Percentiles rank a stretch among this genome's conserved stretches.
Conservation (phyloP, 768 basidiomycete genomes). For the Leccinum arenicola region DNA sequence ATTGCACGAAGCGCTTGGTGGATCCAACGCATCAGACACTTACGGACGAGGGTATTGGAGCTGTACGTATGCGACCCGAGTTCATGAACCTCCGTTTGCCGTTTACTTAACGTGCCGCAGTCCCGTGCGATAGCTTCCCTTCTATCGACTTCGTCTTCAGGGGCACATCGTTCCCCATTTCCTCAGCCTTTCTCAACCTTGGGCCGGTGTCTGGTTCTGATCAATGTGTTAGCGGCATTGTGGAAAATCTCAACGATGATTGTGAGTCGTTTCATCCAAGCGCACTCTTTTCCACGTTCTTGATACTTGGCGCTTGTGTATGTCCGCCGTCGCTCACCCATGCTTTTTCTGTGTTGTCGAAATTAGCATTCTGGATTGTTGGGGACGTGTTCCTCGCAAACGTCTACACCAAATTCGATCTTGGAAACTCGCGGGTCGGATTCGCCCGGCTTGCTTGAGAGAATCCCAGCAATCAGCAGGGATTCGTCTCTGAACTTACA, state of each 20-base stretch:
- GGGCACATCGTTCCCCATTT: background rate
- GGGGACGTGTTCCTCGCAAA: background rate
- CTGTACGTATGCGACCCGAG: background rate
- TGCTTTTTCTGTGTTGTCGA: too few species aligned
- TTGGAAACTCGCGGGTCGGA: background rate
- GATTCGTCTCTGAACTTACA: too few species aligned
- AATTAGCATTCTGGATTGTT: background rate
- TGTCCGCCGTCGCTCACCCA: too few species aligned
- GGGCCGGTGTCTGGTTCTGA: background rate
- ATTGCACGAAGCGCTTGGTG: slow-evolving; percentile 26
- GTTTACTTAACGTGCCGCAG: background rate
- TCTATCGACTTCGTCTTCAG: background rate
- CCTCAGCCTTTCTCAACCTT: background rate
- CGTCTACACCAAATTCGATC: background rate
- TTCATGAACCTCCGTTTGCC: background rate
- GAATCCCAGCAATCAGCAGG: too few species aligned
- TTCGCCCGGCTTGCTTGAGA: background rate
- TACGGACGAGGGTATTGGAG: slow-evolving; percentile 34
- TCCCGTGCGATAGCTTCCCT: background rate
- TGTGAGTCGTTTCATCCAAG: too few species aligned
- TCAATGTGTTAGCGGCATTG: background rate
- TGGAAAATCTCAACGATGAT: too few species aligned
- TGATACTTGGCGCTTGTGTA: too few species aligned
- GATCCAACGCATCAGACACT: slow-evolving; percentile 16
- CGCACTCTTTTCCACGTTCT: too few species aligned